A percentile compares a stretch with the other conserved stretches of the same genome.
These are phyloP conservation scores for Mycosphaerella sp. DNA, from an alignment of 2,329 filamentous ascomycete genomes.

Conservation along the genomic window DNA sequence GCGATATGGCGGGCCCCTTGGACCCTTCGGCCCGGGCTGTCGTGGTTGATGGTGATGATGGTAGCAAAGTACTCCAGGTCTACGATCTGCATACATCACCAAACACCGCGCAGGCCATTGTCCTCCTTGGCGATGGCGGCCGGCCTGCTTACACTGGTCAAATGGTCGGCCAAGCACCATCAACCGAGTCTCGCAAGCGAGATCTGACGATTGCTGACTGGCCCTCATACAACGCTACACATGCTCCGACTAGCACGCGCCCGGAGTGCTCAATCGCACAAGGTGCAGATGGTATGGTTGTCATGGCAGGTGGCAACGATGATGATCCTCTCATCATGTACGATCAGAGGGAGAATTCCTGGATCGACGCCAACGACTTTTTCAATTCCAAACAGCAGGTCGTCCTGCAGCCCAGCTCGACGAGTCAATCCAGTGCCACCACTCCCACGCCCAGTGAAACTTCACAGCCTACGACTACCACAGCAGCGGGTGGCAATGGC, in stretches of 20 bases:
- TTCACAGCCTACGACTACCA: constrained; percentile 34
- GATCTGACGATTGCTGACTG: constrained; percentile 58
- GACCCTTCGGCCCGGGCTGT: constrained; percentile 41
- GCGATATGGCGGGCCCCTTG: constrained; percentile 51
- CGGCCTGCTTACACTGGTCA: constrained; percentile 43
- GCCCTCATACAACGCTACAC: constrained; percentile 70
- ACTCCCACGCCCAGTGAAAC: constrained; percentile 36
- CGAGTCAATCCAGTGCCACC: constrained; percentile 29
- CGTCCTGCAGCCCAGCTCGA: constrained; percentile 26
- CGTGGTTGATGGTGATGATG: constrained; percentile 65
- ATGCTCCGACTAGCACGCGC: constrained; percentile 61
- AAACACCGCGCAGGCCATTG: constrained; percentile 65
- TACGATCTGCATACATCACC: constrained; percentile 71
- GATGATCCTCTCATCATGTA: constrained; percentile 70
- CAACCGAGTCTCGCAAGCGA: constrained; percentile 40
- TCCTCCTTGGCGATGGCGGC: constrained; percentile 59
- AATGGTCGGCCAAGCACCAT: constrained; percentile 37
- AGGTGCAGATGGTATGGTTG: constrained; percentile 59
- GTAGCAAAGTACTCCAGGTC: constrained; percentile 69
- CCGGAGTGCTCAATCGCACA: constrained; percentile 67
- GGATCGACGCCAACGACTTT: constrained; percentile 64
- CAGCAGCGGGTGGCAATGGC: constrained; percentile 29
- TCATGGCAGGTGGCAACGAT: constrained; percentile 69
- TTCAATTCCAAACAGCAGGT: constrained; percentile 48
- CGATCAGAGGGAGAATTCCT: constrained; percentile 66